phyloP scores from a whole-genome alignment of 208 protist species.

The Leishmania tropica region DNA sequence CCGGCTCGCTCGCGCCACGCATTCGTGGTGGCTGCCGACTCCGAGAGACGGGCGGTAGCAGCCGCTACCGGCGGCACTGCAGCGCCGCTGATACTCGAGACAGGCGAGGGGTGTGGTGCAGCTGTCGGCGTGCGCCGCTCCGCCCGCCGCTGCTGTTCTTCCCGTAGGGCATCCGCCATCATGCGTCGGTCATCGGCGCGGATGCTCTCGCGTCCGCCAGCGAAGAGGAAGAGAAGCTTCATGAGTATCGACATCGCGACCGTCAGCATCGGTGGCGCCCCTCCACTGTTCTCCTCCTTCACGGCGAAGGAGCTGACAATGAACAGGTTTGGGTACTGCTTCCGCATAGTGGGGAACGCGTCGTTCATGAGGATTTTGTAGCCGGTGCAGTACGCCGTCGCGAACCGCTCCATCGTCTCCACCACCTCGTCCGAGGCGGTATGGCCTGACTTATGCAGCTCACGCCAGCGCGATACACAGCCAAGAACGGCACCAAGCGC shows the following conservation, averaged over 20 bases:
- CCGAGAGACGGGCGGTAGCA: background rate
- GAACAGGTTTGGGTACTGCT: slow-evolving; percentile 66
- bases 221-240: slow-evolving; percentile 68
- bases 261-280: slow-evolving; percentile 31
- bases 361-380: slow-evolving; percentile 25
- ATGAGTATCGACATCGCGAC: slow-evolving; percentile 41
- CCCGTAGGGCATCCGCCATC: slow-evolving; percentile 13
- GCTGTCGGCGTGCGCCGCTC: background rate
- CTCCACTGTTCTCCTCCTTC: slow-evolving; percentile 17
- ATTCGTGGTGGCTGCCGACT: background rate
- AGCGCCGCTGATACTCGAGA: background rate
- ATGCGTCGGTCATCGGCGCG: slow-evolving; percentile 51
- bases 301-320: slow-evolving; percentile 26
- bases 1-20: background rate
- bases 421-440: slow-evolving; percentile 18
- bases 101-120: background rate
- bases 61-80: background rate
- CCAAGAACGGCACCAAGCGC: slow-evolving; percentile 36
- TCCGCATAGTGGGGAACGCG: slow-evolving; percentile 34
- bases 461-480: slow-evolving; percentile 27
- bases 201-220: slow-evolving; percentile 62
- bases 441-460: slow-evolving; percentile 18
- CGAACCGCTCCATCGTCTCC: slow-evolving; percentile 31
- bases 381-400: slow-evolving; percentile 28
- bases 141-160: slow-evolving; percentile 9